Conservation (phyloP, 2,329 filamentous ascomycete genomes). For the Dryadomyces quercus-mongolicae region DNA sequence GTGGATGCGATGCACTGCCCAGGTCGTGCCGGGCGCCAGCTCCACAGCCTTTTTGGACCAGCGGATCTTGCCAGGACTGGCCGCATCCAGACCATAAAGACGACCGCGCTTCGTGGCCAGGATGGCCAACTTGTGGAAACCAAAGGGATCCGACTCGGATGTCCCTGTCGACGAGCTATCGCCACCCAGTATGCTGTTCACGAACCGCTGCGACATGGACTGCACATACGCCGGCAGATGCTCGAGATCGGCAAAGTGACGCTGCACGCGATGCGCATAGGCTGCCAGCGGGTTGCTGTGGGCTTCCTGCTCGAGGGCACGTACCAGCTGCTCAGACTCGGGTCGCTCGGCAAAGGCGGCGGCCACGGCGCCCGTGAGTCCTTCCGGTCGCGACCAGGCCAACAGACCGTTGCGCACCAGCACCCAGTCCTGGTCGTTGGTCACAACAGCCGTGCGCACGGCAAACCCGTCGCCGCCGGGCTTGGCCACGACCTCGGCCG, state of each 20-base stretch:
- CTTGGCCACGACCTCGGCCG: constrained; percentile 70
- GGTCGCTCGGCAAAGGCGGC: constrained; percentile 72
- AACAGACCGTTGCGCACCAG: constrained; percentile 71
- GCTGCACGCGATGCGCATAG: constrained; percentile 77
- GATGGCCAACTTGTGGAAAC: constrained; percentile 76
- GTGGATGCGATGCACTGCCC: constrained; percentile 57
- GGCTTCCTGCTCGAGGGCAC: constrained; percentile 74
- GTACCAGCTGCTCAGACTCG: constrained; percentile 60
- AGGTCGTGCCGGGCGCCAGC: constrained; percentile 36
- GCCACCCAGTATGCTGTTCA: constrained; percentile 51
- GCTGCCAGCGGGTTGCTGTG: constrained; percentile 68
- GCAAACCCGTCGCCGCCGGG: constrained; percentile 53
- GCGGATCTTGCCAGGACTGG: constrained; percentile 57
- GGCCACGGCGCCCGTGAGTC: constrained; percentile 65
- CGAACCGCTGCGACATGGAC: constrained; percentile 54
- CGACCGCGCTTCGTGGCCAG: constrained; percentile 70
- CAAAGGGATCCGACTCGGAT: constrained; percentile 53
- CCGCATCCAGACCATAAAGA: constrained; percentile 68
- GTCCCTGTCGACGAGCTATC: constrained; percentile 16
- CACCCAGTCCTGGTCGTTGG: constrained; percentile 62
- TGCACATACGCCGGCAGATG: constrained; percentile 64
- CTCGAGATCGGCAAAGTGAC: constrained; percentile 68
- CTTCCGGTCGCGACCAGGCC: constrained; percentile 73
- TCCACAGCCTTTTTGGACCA: constrained; percentile 62
- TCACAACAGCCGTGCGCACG: constrained; percentile 62